Evolutionary conservation across 1,284 basidiomycete genomes (phyloP), one percentile per base, ranked within the genome.

Genomic region (Tausonia pullulans): DNA sequence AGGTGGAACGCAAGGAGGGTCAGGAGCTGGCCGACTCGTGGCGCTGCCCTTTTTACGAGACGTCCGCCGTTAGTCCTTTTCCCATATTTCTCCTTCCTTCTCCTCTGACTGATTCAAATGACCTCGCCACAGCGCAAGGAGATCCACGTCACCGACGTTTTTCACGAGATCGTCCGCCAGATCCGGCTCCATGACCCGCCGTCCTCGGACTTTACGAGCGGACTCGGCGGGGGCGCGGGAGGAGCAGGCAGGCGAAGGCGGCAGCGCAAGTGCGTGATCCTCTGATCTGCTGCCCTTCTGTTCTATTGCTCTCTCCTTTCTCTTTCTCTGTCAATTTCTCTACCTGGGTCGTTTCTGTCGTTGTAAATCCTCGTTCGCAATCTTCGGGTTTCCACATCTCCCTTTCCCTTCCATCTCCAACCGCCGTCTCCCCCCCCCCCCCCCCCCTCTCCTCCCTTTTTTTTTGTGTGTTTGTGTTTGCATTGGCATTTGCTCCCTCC

Each of bases 1-100:
- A 72, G 61, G 67, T 74, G 3, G 64, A 67, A 4, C 48, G 56
- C 1, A 49, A 41, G 4, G 69, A 70, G 41, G 72, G 66, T 3
- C 64, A 68, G 39, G 64, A 65, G 50, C 48, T 72, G 8, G 71
- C 71, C 0, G 56, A 62, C 14, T 61, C 58, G 4, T 71, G 70
- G 68, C 60, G 59, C 9, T 70, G 69, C 54, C 63, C 56, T 39
- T 75, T 73, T 64, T 66, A 69, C 49, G 74, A 75, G 65, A 70
- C 73, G 5, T 72, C 71, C n/a, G 72, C 73, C 8, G 72, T 73
- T 58, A 62, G 71, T 71, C 5, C 5, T 40, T 39, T 0, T 52
- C 50, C 11, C 53, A 43, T 53, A 27, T n/a, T n/a, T 1, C 14
- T 40, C 55, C 11, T 43, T 14, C 3, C 39, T 44, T 54, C 8